These are phyloP conservation scores for Cafeteria roenbergensis DNA, from an alignment of 108 stramenopile genomes.

Conservation along the genomic window DNA sequence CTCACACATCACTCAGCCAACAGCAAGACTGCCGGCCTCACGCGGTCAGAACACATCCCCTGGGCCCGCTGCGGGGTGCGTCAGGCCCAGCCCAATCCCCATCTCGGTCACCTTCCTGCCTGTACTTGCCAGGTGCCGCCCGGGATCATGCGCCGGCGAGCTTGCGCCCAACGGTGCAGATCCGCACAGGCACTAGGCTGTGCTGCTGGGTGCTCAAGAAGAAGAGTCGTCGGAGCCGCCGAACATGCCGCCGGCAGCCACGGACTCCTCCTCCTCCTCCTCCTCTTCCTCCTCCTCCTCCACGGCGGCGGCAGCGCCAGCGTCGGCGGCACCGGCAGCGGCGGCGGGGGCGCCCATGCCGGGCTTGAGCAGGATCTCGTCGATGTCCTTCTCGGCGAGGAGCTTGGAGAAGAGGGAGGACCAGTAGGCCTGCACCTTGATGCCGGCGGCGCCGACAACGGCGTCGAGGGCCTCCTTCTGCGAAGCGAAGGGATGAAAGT, in stretches of 20 bases:
- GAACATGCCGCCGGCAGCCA: neutral
- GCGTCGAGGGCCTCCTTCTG: neutral
- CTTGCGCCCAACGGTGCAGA: too few relatives aligned
- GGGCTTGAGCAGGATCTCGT: slow-evolving; percentile 4
- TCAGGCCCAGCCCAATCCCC: too few relatives aligned
- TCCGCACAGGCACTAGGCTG: too few relatives aligned
- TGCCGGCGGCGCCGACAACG: neutral
- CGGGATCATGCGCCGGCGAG: too few relatives aligned
- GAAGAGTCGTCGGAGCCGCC: too few relatives aligned
- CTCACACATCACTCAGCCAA: too few relatives aligned
- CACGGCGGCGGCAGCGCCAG: neutral
- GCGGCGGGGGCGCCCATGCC: slow-evolving; percentile 6
- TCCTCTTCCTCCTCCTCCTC: slow-evolving; percentile 1
- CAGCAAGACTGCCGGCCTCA: too few relatives aligned
- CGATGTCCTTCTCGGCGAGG: neutral
- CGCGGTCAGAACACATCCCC: too few relatives aligned
- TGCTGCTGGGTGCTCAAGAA: too few relatives aligned
- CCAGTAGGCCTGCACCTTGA: slow-evolving; percentile 2
- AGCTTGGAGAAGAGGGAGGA: neutral
- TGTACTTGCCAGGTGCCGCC: too few relatives aligned
- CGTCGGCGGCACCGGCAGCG: neutral
- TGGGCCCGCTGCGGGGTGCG: too few relatives aligned
- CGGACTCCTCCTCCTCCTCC: neutral
- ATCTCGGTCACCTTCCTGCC: too few relatives aligned
- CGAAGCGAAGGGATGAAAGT: neutral